Base-by-base conservation (phyloP, 163 green algal species). In the Scenedesmus sp. region DNA sequence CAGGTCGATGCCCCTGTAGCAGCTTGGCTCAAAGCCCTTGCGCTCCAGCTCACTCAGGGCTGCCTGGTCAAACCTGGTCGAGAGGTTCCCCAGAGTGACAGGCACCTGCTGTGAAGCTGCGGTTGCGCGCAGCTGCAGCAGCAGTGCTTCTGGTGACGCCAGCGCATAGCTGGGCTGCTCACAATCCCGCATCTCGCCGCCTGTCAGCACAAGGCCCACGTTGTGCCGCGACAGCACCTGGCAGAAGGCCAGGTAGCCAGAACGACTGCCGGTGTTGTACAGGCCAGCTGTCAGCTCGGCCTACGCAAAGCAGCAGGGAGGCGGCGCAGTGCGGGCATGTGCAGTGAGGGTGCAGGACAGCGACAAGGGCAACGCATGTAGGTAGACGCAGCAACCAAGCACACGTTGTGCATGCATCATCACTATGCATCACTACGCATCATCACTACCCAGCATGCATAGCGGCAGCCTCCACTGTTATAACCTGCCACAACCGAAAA, bases 221-320 rank as follows among this genome's bases (percentile, higher is more conserved):
- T 89, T 83, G 81, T 93, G 88, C 24, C 83, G 84, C 33, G 90
- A 51, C 10, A 95, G 91, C 61, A 93, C 91, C 79, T 93, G 85
- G 13, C 84, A 91, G n/a, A 95, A 85, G 61, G 93, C 91, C 78
- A 95, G 79, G 86, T 96, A 96, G 43, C 95, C 96, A 89, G 96
- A 93, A 0, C 93, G 87, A 51, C 56, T 82, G 15, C 40, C 83
- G 24, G 65, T 87, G 72, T 95, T 95, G 93, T 97, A 96, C 81
- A 95, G 94, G 0, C 95, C 95, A 15, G 95, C 93, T 7, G 95
- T 96, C 30, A 96, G 91, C 93, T 97, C 95, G 24, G 95, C 93
- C 88, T 93, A 56, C 49, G 90, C 51, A 78, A 51, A 18, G 22
- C 42, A 22, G 20, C n/a, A 56, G 37, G 33, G 24, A 80, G 65